A percentile compares a stretch with the other conserved stretches of the same genome.
Evolutionary conservation across 2,329 filamentous ascomycete species (phyloP).

Genomic region (Fusarium sp.): DNA sequence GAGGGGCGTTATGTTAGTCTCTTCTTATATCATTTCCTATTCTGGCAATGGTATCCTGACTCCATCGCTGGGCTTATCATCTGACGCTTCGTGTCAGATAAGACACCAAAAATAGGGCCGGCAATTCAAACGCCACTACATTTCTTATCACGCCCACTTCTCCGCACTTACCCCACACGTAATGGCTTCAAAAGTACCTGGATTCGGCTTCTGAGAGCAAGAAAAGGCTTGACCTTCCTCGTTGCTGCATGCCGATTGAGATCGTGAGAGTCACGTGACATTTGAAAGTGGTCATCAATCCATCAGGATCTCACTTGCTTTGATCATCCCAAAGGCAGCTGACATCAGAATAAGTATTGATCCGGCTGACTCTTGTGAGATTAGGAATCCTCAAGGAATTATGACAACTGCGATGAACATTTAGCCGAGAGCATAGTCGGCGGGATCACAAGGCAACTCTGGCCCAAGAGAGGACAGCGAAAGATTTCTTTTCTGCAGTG

Average conservation of each 20-base stretch:
- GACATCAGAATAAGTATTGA: too few relatives aligned
- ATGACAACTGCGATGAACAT: too few relatives aligned
- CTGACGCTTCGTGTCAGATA: background rate
- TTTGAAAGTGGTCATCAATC: background rate
- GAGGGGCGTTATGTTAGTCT: background rate
- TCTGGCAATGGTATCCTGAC: background rate
- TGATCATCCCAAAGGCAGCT: background rate
- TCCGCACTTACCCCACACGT: background rate
- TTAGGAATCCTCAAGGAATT: too few relatives aligned
- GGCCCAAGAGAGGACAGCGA: fast-evolving
- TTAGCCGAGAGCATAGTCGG: background rate
- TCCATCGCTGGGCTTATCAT: background rate
- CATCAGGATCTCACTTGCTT: background rate
- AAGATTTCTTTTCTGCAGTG: too few relatives aligned
- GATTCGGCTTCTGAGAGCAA: background rate
- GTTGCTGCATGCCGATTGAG: background rate
- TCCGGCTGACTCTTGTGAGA: background rate
- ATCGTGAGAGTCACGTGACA: background rate
- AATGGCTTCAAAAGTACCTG: too few relatives aligned
- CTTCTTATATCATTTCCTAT: background rate
- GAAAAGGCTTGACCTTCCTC: background rate
- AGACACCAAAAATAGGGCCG: background rate
- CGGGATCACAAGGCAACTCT: fast-evolving
- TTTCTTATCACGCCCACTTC: background rate
- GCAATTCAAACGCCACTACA: background rate